Base-by-base conservation (phyloP, 257 asterid species). In the Buddleja alternifolia region DNA sequence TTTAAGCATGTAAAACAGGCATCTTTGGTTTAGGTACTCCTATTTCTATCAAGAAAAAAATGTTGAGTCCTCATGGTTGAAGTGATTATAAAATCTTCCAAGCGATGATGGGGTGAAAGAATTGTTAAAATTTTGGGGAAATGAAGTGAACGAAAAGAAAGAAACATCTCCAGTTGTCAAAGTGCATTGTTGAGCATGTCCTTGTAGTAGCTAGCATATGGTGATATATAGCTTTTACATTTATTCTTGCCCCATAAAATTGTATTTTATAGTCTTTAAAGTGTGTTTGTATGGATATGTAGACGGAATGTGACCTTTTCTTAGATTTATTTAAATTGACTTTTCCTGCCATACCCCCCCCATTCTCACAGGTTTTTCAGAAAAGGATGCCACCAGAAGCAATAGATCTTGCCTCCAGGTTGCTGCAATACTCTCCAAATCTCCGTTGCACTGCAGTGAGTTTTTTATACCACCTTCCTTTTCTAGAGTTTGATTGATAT, bases 321-420 rank as follows among this genome's bases (percentile, higher is more conserved):
- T 6, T 61, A 11, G 63, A 51, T 21, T 44, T 60, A n/a, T 24
- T 63, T 69, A 23, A 51, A 24, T 37, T 55, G n/a, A 61, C 63
- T 36, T 20, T 21, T 2, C 37, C 7, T 7, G 24, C 12, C 46
- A 21, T 0, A 6, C 7, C n/a, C n/a, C n/a, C n/a, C n/a, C n/a
- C 23, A 24, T 58, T 14, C 52, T 65, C 29, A 72, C 84, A 93
- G 98, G 96, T 93, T 69, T 93, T 93, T 56, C 97, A 88, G 29
- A 93, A 90, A 78, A 75, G 95, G 70, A 93, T 93, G 98, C 98
- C 97, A 42, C 96, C 98, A 36, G 98, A 93, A 83, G 98, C 98
- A 68, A 92, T 92, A 75, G 98, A 92, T 74, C 95, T 92, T 52
- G 83, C 98, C 32, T 92, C 98, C 78, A 85, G 98, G 75, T 85